Evolutionary conservation across 768 basidiomycete genomes (phyloP).

Genomic region (Podaxis sp.): DNA sequence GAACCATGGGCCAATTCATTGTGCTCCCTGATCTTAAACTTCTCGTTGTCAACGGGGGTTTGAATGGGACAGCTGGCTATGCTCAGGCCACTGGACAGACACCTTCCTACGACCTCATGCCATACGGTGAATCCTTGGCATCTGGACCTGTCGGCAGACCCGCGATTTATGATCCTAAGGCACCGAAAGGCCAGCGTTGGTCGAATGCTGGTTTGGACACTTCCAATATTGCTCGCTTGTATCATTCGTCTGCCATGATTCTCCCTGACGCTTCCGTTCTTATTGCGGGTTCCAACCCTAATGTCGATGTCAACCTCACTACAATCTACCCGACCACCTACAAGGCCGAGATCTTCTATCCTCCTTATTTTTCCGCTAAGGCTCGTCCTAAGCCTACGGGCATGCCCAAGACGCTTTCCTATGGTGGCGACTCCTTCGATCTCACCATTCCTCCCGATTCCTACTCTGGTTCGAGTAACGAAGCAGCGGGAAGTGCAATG

Average conservation of each 20-base stretch:
- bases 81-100: slow-evolving; percentile 55
- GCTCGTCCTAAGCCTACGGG: slow-evolving; percentile 70
- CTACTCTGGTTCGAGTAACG: slow-evolving; percentile 67
- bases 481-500: slow-evolving; percentile 70
- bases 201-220: slow-evolving; percentile 62
- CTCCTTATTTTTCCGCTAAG: slow-evolving; percentile 74
- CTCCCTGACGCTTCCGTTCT: slow-evolving; percentile 88
- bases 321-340: slow-evolving; percentile 76
- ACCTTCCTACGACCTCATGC: slow-evolving; percentile 50
- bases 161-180: slow-evolving; percentile 79
- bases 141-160: slow-evolving; percentile 77
- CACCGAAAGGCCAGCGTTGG: slow-evolving; percentile 72
- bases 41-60: slow-evolving; percentile 78
- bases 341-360: slow-evolving; percentile 87
- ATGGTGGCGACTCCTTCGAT: slow-evolving; percentile 84
- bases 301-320: slow-evolving; percentile 71
- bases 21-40: slow-evolving; percentile 75
- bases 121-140: slow-evolving; percentile 71
- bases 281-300: slow-evolving; percentile 92
- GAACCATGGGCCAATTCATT: slow-evolving; percentile 94
- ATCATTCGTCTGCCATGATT: slow-evolving; percentile 90
- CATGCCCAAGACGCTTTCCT: slow-evolving; percentile 69
- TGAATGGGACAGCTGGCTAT: slow-evolving; percentile 90
- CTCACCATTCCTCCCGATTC: slow-evolving; percentile 65
- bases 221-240: slow-evolving; percentile 75